A percentile compares a stretch with the other conserved stretches of the same genome.
Evolutionary conservation across 257 asterid genomes (phyloP).

Genomic region (Jacaranda mimosifolia): DNA sequence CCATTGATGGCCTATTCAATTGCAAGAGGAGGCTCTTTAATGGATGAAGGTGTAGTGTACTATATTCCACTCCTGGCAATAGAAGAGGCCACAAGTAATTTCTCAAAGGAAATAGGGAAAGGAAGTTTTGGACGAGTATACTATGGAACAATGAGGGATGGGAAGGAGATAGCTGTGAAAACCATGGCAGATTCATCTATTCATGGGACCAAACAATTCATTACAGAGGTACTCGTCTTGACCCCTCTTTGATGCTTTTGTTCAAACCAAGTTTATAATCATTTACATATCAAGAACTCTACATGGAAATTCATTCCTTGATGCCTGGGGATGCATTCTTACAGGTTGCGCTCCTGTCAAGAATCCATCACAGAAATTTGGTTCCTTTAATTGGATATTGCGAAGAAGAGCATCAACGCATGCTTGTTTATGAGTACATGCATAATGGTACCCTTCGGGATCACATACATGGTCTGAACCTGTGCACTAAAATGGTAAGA

Average conservation of each 20-base stretch:
- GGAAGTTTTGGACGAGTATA: constrained; percentile 98
- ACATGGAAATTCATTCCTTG: too few relatives aligned
- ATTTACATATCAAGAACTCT: too few relatives aligned
- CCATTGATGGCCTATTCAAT: constrained; percentile 54
- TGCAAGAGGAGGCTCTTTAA: constrained; percentile 72
- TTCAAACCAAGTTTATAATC: constrained; percentile 2
- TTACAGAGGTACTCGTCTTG: constrained; percentile 72
- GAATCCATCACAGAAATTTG: constrained; percentile 96
- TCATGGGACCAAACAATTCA: constrained; percentile 89
- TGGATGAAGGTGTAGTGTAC: constrained; percentile 95
- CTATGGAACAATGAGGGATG: constrained; percentile 87
- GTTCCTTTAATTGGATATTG: constrained; percentile 96
- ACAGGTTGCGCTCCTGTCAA: constrained; percentile 95
- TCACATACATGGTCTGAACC: constrained; percentile 69
- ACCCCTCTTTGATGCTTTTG: too few relatives aligned
- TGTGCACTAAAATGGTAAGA: background rate
- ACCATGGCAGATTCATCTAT: constrained; percentile 96
- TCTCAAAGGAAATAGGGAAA: constrained; percentile 83
- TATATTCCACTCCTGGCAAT: constrained; percentile 74
- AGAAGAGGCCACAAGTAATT: constrained; percentile 78
- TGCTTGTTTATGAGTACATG: constrained; percentile 98
- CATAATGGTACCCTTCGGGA: constrained; percentile 96
- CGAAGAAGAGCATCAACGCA: constrained; percentile 88
- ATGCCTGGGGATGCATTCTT: constrained; percentile 28
- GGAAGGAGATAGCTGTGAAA: constrained; percentile 95